Evolutionary conservation across 169 alveolate genomes (phyloP).

Genomic region (Plasmodium sp.): DNA sequence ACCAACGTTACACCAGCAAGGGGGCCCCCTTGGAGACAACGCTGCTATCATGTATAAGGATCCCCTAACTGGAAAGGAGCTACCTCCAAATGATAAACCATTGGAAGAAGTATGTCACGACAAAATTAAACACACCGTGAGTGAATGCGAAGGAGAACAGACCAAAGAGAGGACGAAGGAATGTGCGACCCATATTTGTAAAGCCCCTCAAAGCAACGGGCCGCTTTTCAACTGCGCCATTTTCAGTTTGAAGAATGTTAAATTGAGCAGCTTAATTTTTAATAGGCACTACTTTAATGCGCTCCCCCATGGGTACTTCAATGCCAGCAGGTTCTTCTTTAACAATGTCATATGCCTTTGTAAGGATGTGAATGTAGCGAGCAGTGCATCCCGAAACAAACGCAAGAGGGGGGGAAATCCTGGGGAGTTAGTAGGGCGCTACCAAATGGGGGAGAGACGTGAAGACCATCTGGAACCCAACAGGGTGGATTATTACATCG

Average conservation of each 20-base stretch:
- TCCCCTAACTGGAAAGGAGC: neutral
- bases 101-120: neutral
- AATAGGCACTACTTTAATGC: conserved; percentile 1
- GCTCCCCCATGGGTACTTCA: neutral
- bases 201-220: neutral
- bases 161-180: neutral
- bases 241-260: conserved; percentile 23
- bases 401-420: neutral
- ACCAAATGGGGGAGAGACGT: neutral
- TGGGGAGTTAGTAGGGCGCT: neutral
- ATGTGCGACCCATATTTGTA: neutral
- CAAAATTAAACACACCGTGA: neutral
- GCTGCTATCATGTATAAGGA: neutral
- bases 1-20: neutral
- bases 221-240: conserved; percentile 30
- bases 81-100: neutral
- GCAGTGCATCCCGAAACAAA: neutral
- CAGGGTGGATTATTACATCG: conserved; percentile 15
- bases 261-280: conserved; percentile 34
- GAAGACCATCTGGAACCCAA: neutral
- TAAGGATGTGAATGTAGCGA: neutral
- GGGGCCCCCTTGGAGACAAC: neutral
- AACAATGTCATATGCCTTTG: conserved; percentile 60
- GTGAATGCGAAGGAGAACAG: neutral
- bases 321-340: conserved; percentile 43